phyloP scores from a whole-genome alignment of 768 basidiomycete species.

The Lentinula edodes region DNA sequence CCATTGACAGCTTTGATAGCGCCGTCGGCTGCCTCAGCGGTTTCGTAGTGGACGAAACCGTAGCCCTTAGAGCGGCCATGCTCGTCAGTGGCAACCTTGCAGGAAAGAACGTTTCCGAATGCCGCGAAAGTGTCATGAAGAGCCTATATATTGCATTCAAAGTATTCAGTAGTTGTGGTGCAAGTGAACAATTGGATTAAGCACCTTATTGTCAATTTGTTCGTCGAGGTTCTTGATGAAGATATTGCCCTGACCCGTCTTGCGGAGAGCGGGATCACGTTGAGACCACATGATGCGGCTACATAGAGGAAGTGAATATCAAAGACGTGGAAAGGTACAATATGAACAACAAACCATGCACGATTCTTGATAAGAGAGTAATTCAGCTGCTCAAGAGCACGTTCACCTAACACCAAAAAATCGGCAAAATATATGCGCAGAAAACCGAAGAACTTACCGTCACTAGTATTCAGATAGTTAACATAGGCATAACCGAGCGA shows the following conservation, averaged over 20 bases:
- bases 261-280: slow-evolving; percentile 97
- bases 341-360: slow-evolving; percentile 63
- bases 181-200: not conserved
- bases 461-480: slow-evolving; percentile 93
- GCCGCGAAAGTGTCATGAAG: slow-evolving; percentile 99
- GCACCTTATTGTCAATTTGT: slow-evolving; percentile 93
- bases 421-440: slow-evolving; percentile 3
- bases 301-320: slow-evolving; percentile 13
- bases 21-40: slow-evolving; percentile 88
- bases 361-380: slow-evolving; percentile 98
- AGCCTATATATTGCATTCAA: slow-evolving; percentile 45
- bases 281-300: slow-evolving; percentile 99
- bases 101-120: slow-evolving; percentile 97
- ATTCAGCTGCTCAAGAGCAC: slow-evolving; percentile 97
- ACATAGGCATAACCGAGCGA: slow-evolving; percentile 99
- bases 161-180: not conserved
- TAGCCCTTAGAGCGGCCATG: slow-evolving; percentile 95
- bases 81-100: slow-evolving; percentile 98
- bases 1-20: slow-evolving; percentile 99
- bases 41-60: slow-evolving; percentile 99
- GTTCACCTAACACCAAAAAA: slow-evolving; percentile 61
- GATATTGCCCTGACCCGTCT: slow-evolving; percentile 99
- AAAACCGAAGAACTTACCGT: slow-evolving; percentile 53
- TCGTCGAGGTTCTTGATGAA: slow-evolving; percentile 99
- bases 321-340: not conserved